These are phyloP conservation scores for Bothriochloa decipiens DNA, from an alignment of 176 grass and related monocot genomes.

Conservation along the genomic window DNA sequence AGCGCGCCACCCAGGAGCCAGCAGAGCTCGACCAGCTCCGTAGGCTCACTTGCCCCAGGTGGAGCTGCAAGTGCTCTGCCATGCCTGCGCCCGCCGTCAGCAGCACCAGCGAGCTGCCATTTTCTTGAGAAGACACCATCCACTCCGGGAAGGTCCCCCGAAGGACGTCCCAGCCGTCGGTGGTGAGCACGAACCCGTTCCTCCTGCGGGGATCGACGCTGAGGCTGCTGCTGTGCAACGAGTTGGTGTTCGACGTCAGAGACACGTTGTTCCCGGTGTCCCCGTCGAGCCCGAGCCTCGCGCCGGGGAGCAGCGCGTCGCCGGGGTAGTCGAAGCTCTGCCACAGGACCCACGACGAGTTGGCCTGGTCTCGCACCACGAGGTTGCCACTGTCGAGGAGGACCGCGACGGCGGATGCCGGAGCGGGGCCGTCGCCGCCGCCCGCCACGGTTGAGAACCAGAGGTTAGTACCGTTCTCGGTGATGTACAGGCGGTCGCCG, in stretches of 20 bases:
- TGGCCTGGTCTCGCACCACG: slow-evolving; percentile 29
- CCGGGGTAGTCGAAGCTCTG: slow-evolving; percentile 58
- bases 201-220: slow-evolving; percentile 22
- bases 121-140: slow-evolving; percentile 29
- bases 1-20: slow-evolving; percentile 23
- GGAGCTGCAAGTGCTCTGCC: slow-evolving; percentile 40
- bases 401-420: background rate
- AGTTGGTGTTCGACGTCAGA: background rate
- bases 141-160: slow-evolving; percentile 38
- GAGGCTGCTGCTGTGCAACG: slow-evolving; percentile 36
- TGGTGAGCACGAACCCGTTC: slow-evolving; percentile 47
- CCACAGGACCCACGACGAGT: slow-evolving; percentile 38
- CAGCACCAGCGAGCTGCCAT: slow-evolving; percentile 35
- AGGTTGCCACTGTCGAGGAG: slow-evolving; percentile 37
- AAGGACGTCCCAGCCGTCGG: background rate
- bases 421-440: background rate
- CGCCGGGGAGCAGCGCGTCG: slow-evolving; percentile 50
- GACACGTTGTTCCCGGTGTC: slow-evolving; percentile 47
- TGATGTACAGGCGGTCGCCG: slow-evolving; percentile 31
- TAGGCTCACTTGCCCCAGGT: slow-evolving; percentile 29
- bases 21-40: slow-evolving; percentile 30
- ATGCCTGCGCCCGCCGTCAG: background rate
- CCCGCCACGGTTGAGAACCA: slow-evolving; percentile 6
- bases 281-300: slow-evolving; percentile 46
- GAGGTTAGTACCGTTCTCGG: background rate